Evolutionary conservation across 441 rosid species (phyloP).

Genomic region (Omphalea diandra): DNA sequence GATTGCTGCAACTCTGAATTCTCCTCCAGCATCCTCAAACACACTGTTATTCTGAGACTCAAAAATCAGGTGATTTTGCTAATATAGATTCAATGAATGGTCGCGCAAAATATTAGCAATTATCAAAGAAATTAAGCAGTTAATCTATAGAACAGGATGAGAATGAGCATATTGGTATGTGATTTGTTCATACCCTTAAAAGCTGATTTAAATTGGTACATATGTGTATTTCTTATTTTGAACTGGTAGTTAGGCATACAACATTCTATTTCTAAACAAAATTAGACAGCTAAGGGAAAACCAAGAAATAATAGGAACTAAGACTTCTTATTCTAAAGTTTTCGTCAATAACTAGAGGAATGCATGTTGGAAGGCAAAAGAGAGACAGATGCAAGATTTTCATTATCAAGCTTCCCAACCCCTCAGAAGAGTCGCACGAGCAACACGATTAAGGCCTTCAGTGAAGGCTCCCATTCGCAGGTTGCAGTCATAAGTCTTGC

Average conservation of each 20-base stretch:
- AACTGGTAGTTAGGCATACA: background rate
- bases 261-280: background rate
- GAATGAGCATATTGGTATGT: too few relatives aligned
- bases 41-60: too few relatives aligned
- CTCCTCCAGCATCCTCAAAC: too few relatives aligned
- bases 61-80: too few relatives aligned
- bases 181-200: background rate
- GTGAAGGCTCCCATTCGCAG: constrained; percentile 96
- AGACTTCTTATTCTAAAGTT: background rate
- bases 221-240: too few relatives aligned
- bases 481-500: constrained; percentile 63
- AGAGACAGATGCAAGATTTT: background rate
- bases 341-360: background rate
- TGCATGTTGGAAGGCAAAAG: background rate
- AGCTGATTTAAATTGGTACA: background rate
- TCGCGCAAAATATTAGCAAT: too few relatives aligned
- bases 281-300: background rate
- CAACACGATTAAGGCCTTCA: constrained; percentile 83
- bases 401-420: constrained; percentile 71
- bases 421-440: constrained; percentile 66
- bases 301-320: background rate
- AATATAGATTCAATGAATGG: too few relatives aligned
- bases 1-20: too few relatives aligned
- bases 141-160: too few relatives aligned
- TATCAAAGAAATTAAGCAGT: too few relatives aligned